Evolutionary conservation across 768 basidiomycete genomes (phyloP), one percentile per base, ranked within the genome.

Genomic region (Sporobolomyces pararoseus): DNA sequence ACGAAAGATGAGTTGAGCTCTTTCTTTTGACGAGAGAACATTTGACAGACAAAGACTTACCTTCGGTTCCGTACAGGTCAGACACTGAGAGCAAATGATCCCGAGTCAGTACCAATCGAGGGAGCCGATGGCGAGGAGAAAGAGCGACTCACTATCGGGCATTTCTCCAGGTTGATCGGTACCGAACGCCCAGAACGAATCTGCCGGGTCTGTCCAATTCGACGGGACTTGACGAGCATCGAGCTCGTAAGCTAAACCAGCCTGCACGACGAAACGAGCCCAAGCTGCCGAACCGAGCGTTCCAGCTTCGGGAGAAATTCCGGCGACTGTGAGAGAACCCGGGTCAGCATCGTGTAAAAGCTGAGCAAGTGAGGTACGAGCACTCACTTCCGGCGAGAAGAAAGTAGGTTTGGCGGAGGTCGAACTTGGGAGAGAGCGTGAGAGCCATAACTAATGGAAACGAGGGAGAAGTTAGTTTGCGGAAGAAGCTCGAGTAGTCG

Each of bases 341-440:
- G 27, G 35, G 23, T 55, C 34, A 55, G 21, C 31, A 34, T 9
- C 31, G 54, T 10, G 29, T 10, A 6, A 14, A 10, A 19, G 5
- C 31, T 12, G 55, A 58, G 9, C 35, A 23, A 7, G 37, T 27
- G 21, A 2, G 70, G 77, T 81, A 53, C 81, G 72, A 2, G 81
- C 10, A 82, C 5, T 78, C 81, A 52, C 81, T 80, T 52, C 82
- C 82, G 13, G 80, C 81, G 57, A 83, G 73, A 39, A 83, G 75
- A 75, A 82, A 83, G 72, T 83, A 83, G 1, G 82, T 82, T 37
- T 66, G 62, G 0, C 66, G 77, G 57, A 83, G 76, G 73, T 83
- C 76, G 74, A 83, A 83, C 19, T 71, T 49, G 0, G 77, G 64
- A 0, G 80, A 77, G 55, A 79, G 73, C 13, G 80, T 65, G 58